Base-by-base conservation (phyloP, 495 filamentous ascomycete species). In the Hypoxylon fragiforme region DNA sequence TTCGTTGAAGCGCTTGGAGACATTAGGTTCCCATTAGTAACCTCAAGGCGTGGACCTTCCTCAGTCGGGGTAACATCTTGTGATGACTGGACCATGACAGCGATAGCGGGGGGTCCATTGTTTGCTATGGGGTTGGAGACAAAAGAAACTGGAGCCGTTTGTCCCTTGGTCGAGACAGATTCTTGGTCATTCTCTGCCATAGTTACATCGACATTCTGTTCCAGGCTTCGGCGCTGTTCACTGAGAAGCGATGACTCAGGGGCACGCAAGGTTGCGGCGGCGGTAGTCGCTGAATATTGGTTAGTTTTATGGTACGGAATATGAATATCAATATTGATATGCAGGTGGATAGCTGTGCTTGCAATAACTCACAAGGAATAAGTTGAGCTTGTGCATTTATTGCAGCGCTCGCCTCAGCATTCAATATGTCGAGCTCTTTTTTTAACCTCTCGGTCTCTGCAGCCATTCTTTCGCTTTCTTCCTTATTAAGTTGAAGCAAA, bases 401-500 rank as follows among this genome's bases (percentile, higher is more conserved):
- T 34, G 69, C 53, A 34, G 48, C 42, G 35, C n/a, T n/a, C n/a
- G n/a, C n/a, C n/a, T n/a, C n/a, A n/a, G n/a, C n/a, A n/a, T n/a
- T n/a, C n/a, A n/a, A n/a, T n/a, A n/a, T n/a, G n/a, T n/a, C n/a
- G n/a, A n/a, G n/a, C n/a, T n/a, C n/a, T n/a, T n/a, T n/a, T n/a
- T n/a, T 74, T 0, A 85, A 71, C 30, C 67, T 60, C 34, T 83
- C 77, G 44, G 85, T 71, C 49, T 89, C 84, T 6, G 79, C 76
- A 2, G 73, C 65, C 28, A 86, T 70, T 35, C 70, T 74, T 41
- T 68, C 69, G 55, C 72, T 70, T 38, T 75, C 67, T 20, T 75
- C 72, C 12, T 73, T 36, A 40, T 54, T 66, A 20, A 64, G 76
- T 30, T 80, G 76, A 7, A 87, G 78, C 53, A 85, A 81, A 5